Percentiles rank a stretch among this genome's conserved stretches.
These are phyloP conservation scores for Podaxis sp. DNA, from an alignment of 768 basidiomycete genomes.

Conservation along the genomic window DNA sequence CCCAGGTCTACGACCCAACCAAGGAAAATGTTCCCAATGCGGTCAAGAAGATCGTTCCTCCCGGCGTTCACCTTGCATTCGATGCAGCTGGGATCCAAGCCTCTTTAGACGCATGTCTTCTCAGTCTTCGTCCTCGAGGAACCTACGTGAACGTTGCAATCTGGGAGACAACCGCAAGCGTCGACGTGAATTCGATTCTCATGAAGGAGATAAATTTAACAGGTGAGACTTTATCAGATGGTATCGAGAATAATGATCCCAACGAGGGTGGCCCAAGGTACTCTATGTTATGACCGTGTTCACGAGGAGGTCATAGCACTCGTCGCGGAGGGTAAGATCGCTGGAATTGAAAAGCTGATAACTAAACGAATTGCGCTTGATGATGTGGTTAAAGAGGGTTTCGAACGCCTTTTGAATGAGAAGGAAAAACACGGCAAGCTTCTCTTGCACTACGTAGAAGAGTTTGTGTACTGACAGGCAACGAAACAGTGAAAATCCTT, in stretches of 20 bases:
- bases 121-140: slow-evolving; percentile 33
- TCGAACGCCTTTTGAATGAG: slow-evolving; percentile 33
- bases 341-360: slow-evolving; percentile 35
- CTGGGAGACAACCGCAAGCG: slow-evolving; percentile 32
- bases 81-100: slow-evolving; percentile 42
- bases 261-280: slow-evolving; percentile 19
- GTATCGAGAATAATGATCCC: background rate
- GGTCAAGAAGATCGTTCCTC: slow-evolving; percentile 22
- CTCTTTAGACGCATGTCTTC: slow-evolving; percentile 31
- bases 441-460: background rate
- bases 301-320: slow-evolving; percentile 35
- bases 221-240: slow-evolving; percentile 20
- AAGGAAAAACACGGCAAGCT: slow-evolving; percentile 36
- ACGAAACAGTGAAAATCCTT: slow-evolving; percentile 31
- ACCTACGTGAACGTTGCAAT: slow-evolving; percentile 36
- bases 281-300: slow-evolving; percentile 33
- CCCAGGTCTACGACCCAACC: slow-evolving; percentile 32
- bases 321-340: slow-evolving; percentile 33
- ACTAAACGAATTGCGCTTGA: slow-evolving; percentile 36
- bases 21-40: slow-evolving; percentile 23
- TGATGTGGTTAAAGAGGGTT: slow-evolving; percentile 39
- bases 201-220: slow-evolving; percentile 34
- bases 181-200: slow-evolving; percentile 34
- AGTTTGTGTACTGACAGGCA: background rate
- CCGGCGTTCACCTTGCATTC: slow-evolving; percentile 41